A percentile compares a stretch with the other conserved stretches of the same genome.
phyloP scores from a whole-genome alignment of 192 early-diverging fungal genomes.

The Helicostylum pulchrum region DNA sequence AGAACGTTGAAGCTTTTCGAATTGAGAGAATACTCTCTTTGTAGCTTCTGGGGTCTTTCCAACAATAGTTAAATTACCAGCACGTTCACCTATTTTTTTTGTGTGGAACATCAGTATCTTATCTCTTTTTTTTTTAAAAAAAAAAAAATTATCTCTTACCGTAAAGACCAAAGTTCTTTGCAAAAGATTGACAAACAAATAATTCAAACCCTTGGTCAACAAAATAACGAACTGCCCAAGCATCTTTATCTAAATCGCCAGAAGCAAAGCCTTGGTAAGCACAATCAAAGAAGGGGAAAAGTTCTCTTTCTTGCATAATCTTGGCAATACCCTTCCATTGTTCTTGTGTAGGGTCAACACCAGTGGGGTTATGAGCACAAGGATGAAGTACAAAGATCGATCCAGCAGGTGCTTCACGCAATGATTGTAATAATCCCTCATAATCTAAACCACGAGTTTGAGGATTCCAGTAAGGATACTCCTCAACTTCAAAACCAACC shows the following conservation, averaged over 20 bases:
- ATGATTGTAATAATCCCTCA: conserved; percentile 66
- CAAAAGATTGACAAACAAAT: conserved; percentile 88
- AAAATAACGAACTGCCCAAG: conserved; percentile 92
- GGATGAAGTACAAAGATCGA: conserved; percentile 92
- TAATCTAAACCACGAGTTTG: conserved; percentile 74
- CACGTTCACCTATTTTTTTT: conserved; percentile 78
- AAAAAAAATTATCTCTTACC: conserved; percentile 49
- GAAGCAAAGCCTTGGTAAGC: conserved; percentile 99
- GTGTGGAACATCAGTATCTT: background rate
- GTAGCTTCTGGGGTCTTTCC: conserved; percentile 48
- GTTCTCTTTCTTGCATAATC: conserved; percentile 60
- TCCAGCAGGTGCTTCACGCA: conserved; percentile 67
- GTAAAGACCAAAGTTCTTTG: conserved; percentile 99
- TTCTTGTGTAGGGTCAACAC: conserved; percentile 92
- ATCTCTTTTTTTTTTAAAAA: background rate
- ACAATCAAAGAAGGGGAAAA: conserved; percentile 97
- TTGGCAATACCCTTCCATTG: conserved; percentile 94
- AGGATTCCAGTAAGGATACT: conserved; percentile 92
- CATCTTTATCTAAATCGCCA: conserved; percentile 88
- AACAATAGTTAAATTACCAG: conserved; percentile 83
- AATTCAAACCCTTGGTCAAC: conserved; percentile 88
- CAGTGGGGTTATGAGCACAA: conserved; percentile 99
- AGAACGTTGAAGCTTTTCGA: conserved; percentile 79
- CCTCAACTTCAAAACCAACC: conserved; percentile 77
- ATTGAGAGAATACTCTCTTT: conserved; percentile 70